phyloP scores from a whole-genome alignment of 352 stramenopile genomes.

The Pythium rishiriense region DNA sequence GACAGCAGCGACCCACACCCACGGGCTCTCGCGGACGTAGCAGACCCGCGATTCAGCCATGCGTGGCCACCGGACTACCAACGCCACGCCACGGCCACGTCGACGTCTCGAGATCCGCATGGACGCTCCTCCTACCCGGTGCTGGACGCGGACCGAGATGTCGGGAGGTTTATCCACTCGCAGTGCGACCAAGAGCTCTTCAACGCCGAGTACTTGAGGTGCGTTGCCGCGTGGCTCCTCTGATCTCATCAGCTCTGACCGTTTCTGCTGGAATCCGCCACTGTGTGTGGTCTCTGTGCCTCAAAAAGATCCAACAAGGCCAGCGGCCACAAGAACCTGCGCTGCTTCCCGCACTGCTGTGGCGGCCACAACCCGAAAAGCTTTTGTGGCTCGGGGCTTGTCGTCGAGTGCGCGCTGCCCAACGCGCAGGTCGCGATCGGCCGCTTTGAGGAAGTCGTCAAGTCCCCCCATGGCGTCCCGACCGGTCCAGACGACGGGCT shows the following conservation, averaged over 20 bases:
- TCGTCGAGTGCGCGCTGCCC: constrained; percentile 66
- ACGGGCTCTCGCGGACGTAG: background rate
- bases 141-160: background rate
- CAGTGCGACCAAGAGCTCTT: constrained; percentile 81
- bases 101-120: background rate
- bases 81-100: background rate
- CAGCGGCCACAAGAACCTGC: constrained; percentile 82
- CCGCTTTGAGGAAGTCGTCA: constrained; percentile 60
- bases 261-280: background rate
- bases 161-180: constrained; percentile 52
- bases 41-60: background rate
- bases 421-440: constrained; percentile 63
- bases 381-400: constrained; percentile 78
- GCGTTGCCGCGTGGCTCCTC: constrained; percentile 1
- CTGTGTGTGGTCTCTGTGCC: background rate
- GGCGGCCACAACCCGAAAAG: constrained; percentile 83
- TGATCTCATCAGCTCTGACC: no score
- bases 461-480: constrained; percentile 2
- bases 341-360: constrained; percentile 85
- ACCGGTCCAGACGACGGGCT: no score
- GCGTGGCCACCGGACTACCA: constrained; percentile 1
- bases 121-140: background rate
- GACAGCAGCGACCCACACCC: background rate
- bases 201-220: constrained; percentile 73
- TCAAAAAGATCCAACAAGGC: constrained; percentile 81